Conservation (phyloP, 208 protist species). For the Leishmania lainsoni region DNA sequence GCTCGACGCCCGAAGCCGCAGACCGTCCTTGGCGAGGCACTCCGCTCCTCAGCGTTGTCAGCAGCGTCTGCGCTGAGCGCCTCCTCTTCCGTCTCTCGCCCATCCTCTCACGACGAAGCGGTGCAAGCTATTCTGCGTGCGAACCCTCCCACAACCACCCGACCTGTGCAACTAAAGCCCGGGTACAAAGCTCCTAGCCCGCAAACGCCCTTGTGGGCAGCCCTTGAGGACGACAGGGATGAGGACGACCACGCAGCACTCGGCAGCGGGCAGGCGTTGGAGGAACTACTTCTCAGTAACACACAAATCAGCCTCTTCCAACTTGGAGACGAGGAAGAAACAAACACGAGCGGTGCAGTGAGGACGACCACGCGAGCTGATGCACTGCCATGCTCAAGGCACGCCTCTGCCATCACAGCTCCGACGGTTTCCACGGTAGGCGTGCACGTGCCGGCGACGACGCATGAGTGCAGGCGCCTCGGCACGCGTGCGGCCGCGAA, state of each 20-base stretch:
- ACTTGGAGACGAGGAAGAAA: constrained; percentile 20
- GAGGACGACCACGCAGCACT: constrained; percentile 4
- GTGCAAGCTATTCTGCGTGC: constrained; percentile 42
- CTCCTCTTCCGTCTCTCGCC: constrained; percentile 20
- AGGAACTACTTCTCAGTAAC: constrained; percentile 11
- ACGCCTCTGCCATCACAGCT: neutral
- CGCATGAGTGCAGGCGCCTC: constrained; percentile 21
- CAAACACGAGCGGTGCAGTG: neutral
- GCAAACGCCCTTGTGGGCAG: constrained; percentile 60
- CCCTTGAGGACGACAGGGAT: constrained; percentile 28
- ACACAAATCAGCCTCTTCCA: constrained; percentile 35
- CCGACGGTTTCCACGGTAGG: neutral
- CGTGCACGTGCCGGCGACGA: neutral
- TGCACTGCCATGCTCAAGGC: neutral
- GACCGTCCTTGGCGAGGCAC: neutral
- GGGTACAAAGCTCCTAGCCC: constrained; percentile 62
- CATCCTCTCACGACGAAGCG: constrained; percentile 29
- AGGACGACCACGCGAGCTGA: neutral
- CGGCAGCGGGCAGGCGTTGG: neutral
- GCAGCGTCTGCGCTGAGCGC: neutral
- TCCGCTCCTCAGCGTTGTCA: neutral
- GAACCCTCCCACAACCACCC: constrained; percentile 69
- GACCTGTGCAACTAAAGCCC: constrained; percentile 35
- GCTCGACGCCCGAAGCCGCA: constrained; percentile 17
- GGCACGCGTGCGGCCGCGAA: constrained; percentile 8